Conservation (phyloP, 495 filamentous ascomycete genomes). For the Thozetella sp. region DNA sequence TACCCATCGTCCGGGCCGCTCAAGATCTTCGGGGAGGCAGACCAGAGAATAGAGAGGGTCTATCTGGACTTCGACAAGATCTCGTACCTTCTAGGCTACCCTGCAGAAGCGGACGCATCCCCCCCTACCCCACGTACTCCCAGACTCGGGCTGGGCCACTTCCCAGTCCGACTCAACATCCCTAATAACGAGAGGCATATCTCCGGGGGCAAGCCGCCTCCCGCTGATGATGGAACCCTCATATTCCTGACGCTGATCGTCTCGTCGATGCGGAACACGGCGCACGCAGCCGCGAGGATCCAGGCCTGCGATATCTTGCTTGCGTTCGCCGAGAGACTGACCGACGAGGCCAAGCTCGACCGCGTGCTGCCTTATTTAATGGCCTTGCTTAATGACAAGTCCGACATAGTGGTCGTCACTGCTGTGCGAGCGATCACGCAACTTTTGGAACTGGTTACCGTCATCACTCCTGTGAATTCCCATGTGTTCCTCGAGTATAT, state of each 20-base stretch:
- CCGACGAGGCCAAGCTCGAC: conserved; percentile 96
- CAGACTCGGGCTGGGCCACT: conserved; percentile 49
- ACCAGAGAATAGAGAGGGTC: conserved; percentile 90
- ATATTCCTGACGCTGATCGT: conserved; percentile 90
- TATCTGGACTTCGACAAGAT: conserved; percentile 98
- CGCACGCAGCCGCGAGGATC: conserved; percentile 81
- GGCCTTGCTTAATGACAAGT: conserved; percentile 75
- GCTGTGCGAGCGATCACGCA: conserved; percentile 86
- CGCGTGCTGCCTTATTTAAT: conserved; percentile 90
- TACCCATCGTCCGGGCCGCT: conserved; percentile 61
- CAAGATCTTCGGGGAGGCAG: conserved; percentile 75
- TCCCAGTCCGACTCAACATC: conserved; percentile 85
- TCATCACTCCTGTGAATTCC: conserved; percentile 92
- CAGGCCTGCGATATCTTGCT: conserved; percentile 92
- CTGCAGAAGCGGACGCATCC: conserved; percentile 37
- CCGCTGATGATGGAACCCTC: conserved; percentile 85
- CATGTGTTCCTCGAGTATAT: conserved; percentile 96
- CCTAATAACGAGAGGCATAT: conserved; percentile 76
- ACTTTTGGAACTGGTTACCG: conserved; percentile 80
- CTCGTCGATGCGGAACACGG: conserved; percentile 85
- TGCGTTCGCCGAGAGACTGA: conserved; percentile 87
- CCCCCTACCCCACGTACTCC: conserved; percentile 33
- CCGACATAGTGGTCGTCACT: conserved; percentile 79
- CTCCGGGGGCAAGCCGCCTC: conserved; percentile 38
- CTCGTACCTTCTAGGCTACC: conserved; percentile 84